Percentiles rank a stretch among this genome's conserved stretches.
phyloP scores from a whole-genome alignment of 768 basidiomycete genomes.

The Rickenella mellea region DNA sequence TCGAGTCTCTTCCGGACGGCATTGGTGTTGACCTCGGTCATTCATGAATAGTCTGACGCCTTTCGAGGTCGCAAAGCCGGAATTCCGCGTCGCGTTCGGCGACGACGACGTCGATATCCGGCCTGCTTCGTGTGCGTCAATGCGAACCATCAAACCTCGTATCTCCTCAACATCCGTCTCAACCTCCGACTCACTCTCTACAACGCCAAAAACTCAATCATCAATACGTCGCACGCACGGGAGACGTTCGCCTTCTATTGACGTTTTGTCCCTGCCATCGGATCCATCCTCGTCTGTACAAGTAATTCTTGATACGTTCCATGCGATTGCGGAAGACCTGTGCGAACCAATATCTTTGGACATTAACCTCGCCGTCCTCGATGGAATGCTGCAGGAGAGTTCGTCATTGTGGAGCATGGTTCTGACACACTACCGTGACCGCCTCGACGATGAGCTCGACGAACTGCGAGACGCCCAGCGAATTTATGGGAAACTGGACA shows the following conservation, averaged over 20 bases:
- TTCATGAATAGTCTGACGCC: conserved; percentile 44
- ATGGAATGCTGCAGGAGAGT: conserved; percentile 37
- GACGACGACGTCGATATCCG: conserved; percentile 37
- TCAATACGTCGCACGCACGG: conserved; percentile 7
- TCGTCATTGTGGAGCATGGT: conserved; percentile 35
- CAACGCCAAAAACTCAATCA: conserved; percentile 1
- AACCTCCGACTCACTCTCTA: conserved; percentile 18
- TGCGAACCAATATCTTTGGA: no score
- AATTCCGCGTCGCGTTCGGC: conserved; percentile 56
- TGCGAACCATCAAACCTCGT: conserved; percentile 41
- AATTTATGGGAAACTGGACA: conserved; percentile 33
- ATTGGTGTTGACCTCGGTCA: conserved; percentile 4
- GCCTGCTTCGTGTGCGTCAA: conserved; percentile 44
- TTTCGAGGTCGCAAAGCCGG: conserved; percentile 55
- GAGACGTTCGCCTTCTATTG: conserved; percentile 19
- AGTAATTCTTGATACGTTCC: no score
- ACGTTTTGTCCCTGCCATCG: no score
- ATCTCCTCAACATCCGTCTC: conserved; percentile 42
- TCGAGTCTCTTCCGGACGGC: conserved; percentile 1
- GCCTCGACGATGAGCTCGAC: conserved; percentile 39
- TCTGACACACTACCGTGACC: conserved; percentile 41
- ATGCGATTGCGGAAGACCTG: no score
- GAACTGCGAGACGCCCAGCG: conserved; percentile 40
- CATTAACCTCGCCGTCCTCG: conserved; percentile 32
- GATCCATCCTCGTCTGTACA: no score